Evolutionary conservation across 78 protist genomes (phyloP).

Genomic region (Paulinella micropora): DNA sequence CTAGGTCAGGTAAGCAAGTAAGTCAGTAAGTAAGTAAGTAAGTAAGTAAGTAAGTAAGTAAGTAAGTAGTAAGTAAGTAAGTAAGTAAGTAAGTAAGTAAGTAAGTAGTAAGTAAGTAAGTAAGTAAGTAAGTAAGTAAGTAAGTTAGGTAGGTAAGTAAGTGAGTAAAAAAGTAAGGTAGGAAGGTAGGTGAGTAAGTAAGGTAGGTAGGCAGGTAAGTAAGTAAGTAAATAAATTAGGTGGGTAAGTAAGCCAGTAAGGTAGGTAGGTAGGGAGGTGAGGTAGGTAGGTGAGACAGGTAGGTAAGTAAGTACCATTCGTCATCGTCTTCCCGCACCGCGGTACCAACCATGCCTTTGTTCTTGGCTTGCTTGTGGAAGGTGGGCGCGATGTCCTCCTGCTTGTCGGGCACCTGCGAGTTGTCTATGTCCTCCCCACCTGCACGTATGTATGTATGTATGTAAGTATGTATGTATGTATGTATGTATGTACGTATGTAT

Average conservation of each 20-base stretch:
- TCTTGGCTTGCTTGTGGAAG: not conserved
- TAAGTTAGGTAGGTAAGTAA: not conserved
- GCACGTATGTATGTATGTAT: not conserved
- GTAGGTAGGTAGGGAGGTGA: not conserved
- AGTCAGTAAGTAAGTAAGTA: not conserved
- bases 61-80: not conserved
- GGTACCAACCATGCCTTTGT: not conserved
- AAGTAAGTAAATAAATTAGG: not conserved
- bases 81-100: not conserved
- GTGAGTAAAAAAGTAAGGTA: not conserved
- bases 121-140: not conserved
- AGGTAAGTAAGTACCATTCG: too few species aligned
- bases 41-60: not conserved
- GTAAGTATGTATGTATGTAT: not conserved
- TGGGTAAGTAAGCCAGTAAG: not conserved
- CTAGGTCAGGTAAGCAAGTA: not conserved
- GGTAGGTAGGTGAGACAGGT: not conserved
- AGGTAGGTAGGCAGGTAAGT: not conserved
- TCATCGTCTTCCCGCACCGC: too few species aligned
- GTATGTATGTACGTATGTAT: not conserved
- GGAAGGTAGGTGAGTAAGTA: not conserved
- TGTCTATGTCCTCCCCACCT: not conserved
- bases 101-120: not conserved
- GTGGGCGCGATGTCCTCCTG: not conserved
- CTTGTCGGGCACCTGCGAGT: not conserved